Base-by-base conservation (phyloP, 2,329 filamentous ascomycete species). In the Bipolaris zeicola region DNA sequence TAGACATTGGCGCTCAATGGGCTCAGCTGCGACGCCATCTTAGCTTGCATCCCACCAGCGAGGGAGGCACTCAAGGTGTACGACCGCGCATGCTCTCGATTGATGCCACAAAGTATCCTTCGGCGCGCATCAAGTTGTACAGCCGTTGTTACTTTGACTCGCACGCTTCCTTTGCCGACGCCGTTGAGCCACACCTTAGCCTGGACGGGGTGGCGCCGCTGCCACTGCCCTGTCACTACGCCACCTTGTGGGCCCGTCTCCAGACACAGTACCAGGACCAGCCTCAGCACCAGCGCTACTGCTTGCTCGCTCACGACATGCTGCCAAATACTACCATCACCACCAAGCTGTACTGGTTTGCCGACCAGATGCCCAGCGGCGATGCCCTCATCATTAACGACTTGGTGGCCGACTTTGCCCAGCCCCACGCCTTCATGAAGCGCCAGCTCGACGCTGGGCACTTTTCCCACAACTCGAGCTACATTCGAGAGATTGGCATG, bases 141-240 rank as follows among this genome's bases (percentile, higher is more conserved):
- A 36, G 31, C 33, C 45, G 45, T 18, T 47, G 18, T 34, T 47
- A 47, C 36, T 47, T 47, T 22, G 31, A 47, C 31, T 47, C 45
- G 6, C 45, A 47, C 14, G 31, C 45, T 14, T 34, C 45, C 14
- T 47, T 47, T 34, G 28, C 31, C 28, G 14, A n/a, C 7, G 18
- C 45, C 11, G 11, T 47, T 22, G 45, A 47, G 18, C 28, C 28
- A 14, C 33, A 16, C 45, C 45, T 47, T 18, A 47, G 31, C 3
- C 33, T 47, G 45, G 16, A 18, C 14, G 45, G 28, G 45, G 45
- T 33, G 28, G 16, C 26, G 16, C 45, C 45, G 45, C 45, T 47
- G 28, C 45, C 45, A 1, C 45, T 20, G 5, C 45, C 22, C 13
- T 36, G 28, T 31, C 45, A 47, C 31, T 47, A 47, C 45, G 26